Evolutionary conservation across 108 stramenopile genomes (phyloP), one percentile per base, ranked within the genome.

Genomic region (Poteriospumella lacustris): DNA sequence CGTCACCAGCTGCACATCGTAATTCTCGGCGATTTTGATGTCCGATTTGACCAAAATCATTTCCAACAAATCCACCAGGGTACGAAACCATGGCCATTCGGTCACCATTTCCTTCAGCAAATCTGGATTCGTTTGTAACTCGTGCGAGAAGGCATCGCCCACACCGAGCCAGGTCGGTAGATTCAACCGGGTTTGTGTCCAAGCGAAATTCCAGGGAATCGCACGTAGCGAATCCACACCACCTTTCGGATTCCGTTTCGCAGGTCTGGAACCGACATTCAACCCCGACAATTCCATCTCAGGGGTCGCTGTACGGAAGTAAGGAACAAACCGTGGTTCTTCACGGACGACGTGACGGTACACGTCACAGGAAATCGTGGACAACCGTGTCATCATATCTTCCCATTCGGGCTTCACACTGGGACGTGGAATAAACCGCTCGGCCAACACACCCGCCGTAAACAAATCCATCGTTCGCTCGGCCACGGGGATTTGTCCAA

Each of bases 181-280:
- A 76, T 95, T 89, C 72, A 91, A 86, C 39, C 96, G 81, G 28
- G 96, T 96, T 81, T 97, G 96, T 0, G 94, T 91, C 96, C 96
- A 97, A 2, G 96, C 93, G 81, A 97, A 96, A 0, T 92, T 96
- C 96, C 96, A 97, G 39, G 96, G 96, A 56, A 97, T 97, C 0
- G 96, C 96, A 41, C 96, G 82, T 0, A 97, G 89, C 77, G 89
- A 90, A 69, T 97, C 96, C 28, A 97, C 93, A 33, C 96, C 96
- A 1, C 96, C 96, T 79, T 88, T 93, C 0, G 93, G 92, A 75
- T 95, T 94, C 28, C 96, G 90, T 84, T 97, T 97, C 3, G 93
- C 87, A 12, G 96, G 96, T 33, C 96, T 85, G 62, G 91, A 92
- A 0, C 96, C 96, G 79, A 97, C 93, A 80, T 96, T 95, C 59